Base-by-base conservation (phyloP, 73 alveolate species). In the Tetrahymena thermophila region DNA sequence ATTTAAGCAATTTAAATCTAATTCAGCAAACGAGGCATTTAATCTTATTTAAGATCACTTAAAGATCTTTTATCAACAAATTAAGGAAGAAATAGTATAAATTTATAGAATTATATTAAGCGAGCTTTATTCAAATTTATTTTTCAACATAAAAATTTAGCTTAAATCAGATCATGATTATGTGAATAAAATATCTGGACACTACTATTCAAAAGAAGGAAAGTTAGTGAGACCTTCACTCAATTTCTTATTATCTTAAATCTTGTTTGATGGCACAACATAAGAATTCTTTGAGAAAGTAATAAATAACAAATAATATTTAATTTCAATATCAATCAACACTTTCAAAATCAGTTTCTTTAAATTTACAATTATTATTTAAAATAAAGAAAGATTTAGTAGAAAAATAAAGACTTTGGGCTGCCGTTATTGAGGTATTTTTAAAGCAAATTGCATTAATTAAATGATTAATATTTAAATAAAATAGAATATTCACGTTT, bases 171-270 rank as follows among this genome's bases (percentile, higher is more conserved):
- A 71, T 28, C 89, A 71, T 71, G 89, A 71, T 28, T n/a, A 71
- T 71, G 89, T 95, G 40, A 95, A 95, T 34, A 85, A 95, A 55
- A 94, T 94, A 35, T 57, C 97, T 25, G 50, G 93, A 38, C 95
- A 95, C 34, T 95, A 95, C 57, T 95, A 85, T 56, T 85, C 95
- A 43, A 95, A 95, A 21, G 97, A 95, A 95, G 97, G 97, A 4
- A 95, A 95, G 84, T 38, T 95, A 16, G 85, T 95, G 28, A 95
- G 97, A 89, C 97, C 97, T 19, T 50, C 94, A 93, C 58, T 95
- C 14, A 95, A 95, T 94, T 42, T 94, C 71, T 56, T 94, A 1
- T 94, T 85, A 34, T 40, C 89, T 0, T 71, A 71, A 71, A 71
- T 71, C 2, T 71, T 71, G 31, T 25, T 71, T 71, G 31, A 71